Conservation (phyloP, 305 asterid species). For the Petunia hybrid region DNA sequence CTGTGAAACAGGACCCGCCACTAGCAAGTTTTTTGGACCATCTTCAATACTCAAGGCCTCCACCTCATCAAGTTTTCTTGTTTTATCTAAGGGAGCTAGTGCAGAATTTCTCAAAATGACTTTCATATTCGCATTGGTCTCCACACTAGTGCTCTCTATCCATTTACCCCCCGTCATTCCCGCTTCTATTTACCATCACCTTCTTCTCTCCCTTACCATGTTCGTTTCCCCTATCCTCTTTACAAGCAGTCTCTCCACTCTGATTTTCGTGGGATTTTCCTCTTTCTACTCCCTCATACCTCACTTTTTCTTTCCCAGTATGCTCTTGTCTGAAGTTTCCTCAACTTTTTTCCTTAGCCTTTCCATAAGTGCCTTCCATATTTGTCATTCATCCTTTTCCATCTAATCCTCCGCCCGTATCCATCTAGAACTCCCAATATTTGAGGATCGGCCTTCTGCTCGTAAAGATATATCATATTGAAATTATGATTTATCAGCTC, state of each 20-base stretch:
- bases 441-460: not conserved
- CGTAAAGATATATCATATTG: not conserved
- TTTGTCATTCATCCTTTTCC: not conserved
- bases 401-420: not conserved
- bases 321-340: not conserved
- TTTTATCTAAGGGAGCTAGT: not conserved
- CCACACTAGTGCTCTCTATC: too few species aligned
- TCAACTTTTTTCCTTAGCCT: too few species aligned
- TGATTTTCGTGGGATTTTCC: not conserved
- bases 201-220: too few species aligned
- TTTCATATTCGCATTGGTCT: too few species aligned
- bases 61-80: not conserved
- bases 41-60: not conserved
- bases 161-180: too few species aligned
- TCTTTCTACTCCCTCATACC: not conserved
- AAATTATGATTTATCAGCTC: not conserved
- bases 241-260: not conserved
- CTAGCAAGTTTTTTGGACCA: not conserved
- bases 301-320: not conserved
- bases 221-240: not conserved
- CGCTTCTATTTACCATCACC: not conserved
- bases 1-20: not conserved
- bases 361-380: not conserved
- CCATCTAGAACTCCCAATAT: not conserved
- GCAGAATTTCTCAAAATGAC: too few species aligned